Evolutionary conservation across 805 yeast species (phyloP).

Genomic region (Saccharomyces mikatae): DNA sequence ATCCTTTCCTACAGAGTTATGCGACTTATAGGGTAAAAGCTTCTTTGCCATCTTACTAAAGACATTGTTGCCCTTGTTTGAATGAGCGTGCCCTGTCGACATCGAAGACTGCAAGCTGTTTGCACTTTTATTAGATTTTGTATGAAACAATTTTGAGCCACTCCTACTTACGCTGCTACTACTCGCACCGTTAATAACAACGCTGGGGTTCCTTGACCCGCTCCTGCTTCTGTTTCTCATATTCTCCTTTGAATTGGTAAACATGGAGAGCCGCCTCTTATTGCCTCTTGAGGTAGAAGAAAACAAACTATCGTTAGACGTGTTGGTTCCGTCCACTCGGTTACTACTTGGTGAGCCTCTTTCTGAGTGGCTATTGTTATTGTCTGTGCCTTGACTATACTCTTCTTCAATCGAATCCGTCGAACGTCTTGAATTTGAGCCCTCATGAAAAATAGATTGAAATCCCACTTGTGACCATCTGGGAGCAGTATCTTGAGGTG

Average conservation of each 20-base stretch:
- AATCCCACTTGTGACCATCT: constrained; percentile 15
- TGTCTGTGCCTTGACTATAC: not conserved
- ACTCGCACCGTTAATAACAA: not conserved
- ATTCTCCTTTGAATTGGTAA: not conserved
- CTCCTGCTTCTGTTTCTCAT: not conserved
- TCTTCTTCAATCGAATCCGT: constrained; percentile 15
- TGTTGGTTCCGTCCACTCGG: not conserved
- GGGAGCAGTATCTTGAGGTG: constrained; percentile 8
- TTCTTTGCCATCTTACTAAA: constrained; percentile 13
- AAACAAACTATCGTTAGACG: not conserved
- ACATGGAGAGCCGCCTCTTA: not conserved
- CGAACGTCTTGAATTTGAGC: constrained; percentile 20
- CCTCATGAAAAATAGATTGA: constrained; percentile 15
- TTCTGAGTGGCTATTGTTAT: not conserved
- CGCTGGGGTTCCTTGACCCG: not conserved
- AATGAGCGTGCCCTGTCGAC: not conserved
- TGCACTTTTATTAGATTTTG: not conserved
- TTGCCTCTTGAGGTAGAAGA: not conserved
- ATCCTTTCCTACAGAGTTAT: constrained; percentile 15
- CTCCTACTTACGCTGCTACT: not conserved
- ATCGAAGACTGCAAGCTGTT: not conserved
- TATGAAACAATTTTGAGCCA: not conserved
- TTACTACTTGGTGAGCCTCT: not conserved
- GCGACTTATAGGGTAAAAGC: constrained; percentile 19
- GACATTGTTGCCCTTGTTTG: not conserved